Evolutionary conservation across 331 rosid species (phyloP).

Genomic region (Malus hybrid): DNA sequence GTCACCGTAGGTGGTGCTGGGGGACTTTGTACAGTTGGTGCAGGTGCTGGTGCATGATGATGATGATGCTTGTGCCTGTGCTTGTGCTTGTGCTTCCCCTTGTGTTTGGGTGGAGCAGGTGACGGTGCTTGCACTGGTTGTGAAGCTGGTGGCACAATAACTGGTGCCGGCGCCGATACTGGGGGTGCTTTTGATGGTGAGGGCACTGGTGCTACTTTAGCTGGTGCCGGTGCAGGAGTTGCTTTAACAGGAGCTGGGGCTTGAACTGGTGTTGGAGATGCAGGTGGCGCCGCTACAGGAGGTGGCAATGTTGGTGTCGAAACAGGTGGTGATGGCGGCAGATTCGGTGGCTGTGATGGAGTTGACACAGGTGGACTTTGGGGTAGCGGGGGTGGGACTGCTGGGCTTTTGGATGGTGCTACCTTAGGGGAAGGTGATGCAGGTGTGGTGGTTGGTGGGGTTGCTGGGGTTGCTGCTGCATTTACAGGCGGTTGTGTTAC

Average conservation of each 20-base stretch:
- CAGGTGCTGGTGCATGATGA: slow-evolving; percentile 81
- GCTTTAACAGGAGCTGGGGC: slow-evolving; percentile 50
- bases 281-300: slow-evolving; percentile 41
- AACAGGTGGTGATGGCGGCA: slow-evolving; percentile 5
- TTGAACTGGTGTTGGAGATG: slow-evolving; percentile 58
- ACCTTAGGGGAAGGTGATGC: slow-evolving; percentile 50
- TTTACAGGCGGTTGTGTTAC: slow-evolving; percentile 31
- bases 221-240: slow-evolving; percentile 62
- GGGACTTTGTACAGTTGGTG: slow-evolving; percentile 69
- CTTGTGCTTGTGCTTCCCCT: slow-evolving; percentile 32
- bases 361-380: slow-evolving; percentile 44
- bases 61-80: slow-evolving; percentile 59
- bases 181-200: slow-evolving; percentile 29
- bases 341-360: slow-evolving; percentile 49
- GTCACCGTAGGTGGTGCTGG: slow-evolving; percentile 77
- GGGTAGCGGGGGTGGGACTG: slow-evolving; percentile 48
- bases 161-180: slow-evolving; percentile 43
- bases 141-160: slow-evolving; percentile 12
- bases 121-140: slow-evolving; percentile 24
- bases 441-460: slow-evolving; percentile 33
- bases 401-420: slow-evolving; percentile 45
- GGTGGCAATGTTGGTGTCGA: slow-evolving; percentile 30
- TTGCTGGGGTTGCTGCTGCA: slow-evolving; percentile 23
- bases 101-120: slow-evolving; percentile 47
- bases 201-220: slow-evolving; percentile 43